Percentiles rank a stretch among this genome's conserved stretches.
These are phyloP conservation scores for Verticillium tricorpus DNA, from an alignment of 2,329 filamentous ascomycete genomes.

Conservation along the genomic window DNA sequence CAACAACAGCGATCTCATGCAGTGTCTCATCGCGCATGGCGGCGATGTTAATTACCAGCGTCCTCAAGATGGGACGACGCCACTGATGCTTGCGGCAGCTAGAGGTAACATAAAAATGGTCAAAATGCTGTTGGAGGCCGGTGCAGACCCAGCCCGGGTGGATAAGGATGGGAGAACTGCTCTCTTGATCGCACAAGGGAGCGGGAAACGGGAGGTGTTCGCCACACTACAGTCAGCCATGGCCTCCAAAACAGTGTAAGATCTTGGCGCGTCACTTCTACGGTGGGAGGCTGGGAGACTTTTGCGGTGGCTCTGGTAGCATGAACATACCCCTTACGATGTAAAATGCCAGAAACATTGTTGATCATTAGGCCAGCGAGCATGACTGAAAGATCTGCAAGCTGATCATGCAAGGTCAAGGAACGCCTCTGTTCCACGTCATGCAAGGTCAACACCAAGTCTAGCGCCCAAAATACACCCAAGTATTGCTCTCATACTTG, in stretches of 20 bases:
- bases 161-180: not conserved
- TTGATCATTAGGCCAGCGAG: too few species aligned
- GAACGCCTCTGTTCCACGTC: not conserved
- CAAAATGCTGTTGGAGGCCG: not conserved
- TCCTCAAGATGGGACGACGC: not conserved
- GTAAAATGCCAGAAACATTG: too few species aligned
- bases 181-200: not conserved
- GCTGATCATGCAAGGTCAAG: not conserved
- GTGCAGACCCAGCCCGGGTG: not conserved
- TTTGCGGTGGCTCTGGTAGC: too few species aligned
- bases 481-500: not conserved
- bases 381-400: not conserved
- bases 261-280: too few species aligned
- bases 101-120: not conserved
- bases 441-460: not conserved
- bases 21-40: not conserved
- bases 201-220: not conserved
- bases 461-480: too few species aligned
- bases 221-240: too few species aligned
- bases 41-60: not conserved
- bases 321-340: too few species aligned
- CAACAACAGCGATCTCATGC: not conserved
- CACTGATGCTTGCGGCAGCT: not conserved
- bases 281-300: too few species aligned
- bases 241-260: too few species aligned